Evolutionary conservation across 257 asterid species (phyloP).

Genomic region (Capsicum baccatum): DNA sequence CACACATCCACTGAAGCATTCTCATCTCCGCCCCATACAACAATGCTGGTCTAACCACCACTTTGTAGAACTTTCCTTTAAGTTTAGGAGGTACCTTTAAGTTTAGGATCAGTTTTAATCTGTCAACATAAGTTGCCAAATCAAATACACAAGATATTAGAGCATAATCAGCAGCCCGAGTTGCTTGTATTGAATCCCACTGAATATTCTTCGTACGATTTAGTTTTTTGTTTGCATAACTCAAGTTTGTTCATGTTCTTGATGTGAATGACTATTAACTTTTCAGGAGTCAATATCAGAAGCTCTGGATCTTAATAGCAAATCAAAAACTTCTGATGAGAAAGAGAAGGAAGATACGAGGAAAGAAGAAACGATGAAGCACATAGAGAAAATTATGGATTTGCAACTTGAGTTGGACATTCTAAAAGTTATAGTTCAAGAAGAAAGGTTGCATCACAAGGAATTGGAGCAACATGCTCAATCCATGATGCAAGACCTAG

Average conservation of each 20-base stretch:
- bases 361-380: constrained; percentile 39
- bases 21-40: too few species aligned
- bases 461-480: constrained; percentile 61
- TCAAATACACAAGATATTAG: background rate
- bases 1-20: too few species aligned
- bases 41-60: too few species aligned
- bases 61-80: too few species aligned
- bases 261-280: constrained; percentile 32
- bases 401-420: constrained; percentile 92
- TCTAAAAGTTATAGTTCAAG: constrained; percentile 75
- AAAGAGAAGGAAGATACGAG: constrained; percentile 45
- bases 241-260: constrained; percentile 27
- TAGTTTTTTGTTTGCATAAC: background rate
- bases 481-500: constrained; percentile 58
- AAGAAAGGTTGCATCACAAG: constrained; percentile 62
- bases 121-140: background rate
- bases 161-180: background rate
- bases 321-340: constrained; percentile 37
- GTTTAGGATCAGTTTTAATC: background rate
- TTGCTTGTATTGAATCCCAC: constrained; percentile 1
- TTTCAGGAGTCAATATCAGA: constrained; percentile 78
- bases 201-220: background rate
- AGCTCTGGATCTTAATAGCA: constrained; percentile 51
- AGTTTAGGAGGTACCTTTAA: too few species aligned
- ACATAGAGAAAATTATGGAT: constrained; percentile 62